Base-by-base conservation (phyloP, 495 filamentous ascomycete genomes). In the Aspergillus nidulans region DNA sequence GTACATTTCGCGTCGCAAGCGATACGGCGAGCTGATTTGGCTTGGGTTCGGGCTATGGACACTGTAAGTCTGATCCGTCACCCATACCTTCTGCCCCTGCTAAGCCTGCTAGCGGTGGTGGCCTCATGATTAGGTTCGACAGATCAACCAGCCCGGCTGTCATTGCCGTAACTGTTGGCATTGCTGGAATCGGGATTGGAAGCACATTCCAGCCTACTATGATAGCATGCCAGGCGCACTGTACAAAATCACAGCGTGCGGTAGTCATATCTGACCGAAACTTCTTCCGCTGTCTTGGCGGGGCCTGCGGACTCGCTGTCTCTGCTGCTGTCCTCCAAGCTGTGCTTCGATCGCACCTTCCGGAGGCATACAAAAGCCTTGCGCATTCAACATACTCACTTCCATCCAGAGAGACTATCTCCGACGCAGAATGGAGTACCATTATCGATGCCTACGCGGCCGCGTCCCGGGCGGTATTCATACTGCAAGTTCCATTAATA, bases 231-330 rank as follows among this genome's bases (percentile, higher is more conserved):
- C 83, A 86, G 63, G 81, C 84, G 8, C 81, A 85, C 61, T 81
- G 73, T 28, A 74, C 69, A 12, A 79, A 82, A 44, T 62, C 74
- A 0, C 80, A 87, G 46, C 72, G 83, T 43, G 84, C 84, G 0
- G 77, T 86, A 1, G 76, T 82, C 6, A 85, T 83, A 20, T 78
- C 77, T 9, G 75, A 82, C 51, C 78, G 84, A 5, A 87, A 87
- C 59, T 85, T 86, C 63, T 76, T 86, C 59, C 78, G 84, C 16
- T 79, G 77, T 26, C 68, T 84, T 9, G 84, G 84, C 8, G 83
- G 82, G 15, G 74, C 82, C 7, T 74, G 78, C 34, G 84, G 84
- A 1, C 74, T 87, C 3, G 81, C 82, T 0, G 63, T 84, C 13
- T 81, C 80, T 0, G 80, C 81, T 4, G 80, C 82, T 3, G 62